A percentile compares a stretch with the other conserved stretches of the same genome.
Evolutionary conservation across 208 protist genomes (phyloP).

Genomic region (Leptomonas pyrrhocoris): DNA sequence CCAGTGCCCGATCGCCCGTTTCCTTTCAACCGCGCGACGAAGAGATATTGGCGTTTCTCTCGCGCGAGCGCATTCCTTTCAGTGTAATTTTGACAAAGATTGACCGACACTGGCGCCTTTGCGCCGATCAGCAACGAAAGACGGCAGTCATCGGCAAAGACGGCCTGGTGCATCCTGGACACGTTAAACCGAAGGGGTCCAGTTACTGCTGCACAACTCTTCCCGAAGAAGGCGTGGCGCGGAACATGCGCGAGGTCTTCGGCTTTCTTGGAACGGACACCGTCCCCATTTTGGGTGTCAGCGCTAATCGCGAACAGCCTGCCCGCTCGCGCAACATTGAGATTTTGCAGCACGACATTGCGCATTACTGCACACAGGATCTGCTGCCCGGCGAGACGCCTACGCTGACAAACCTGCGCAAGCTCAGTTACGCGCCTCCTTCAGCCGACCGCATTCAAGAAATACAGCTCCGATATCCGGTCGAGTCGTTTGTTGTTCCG

Average conservation of each 20-base stretch:
- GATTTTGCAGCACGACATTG: conserved; percentile 81
- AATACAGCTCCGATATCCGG: conserved; percentile 73
- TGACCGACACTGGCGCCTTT: conserved; percentile 66
- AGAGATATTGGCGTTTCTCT: conserved; percentile 76
- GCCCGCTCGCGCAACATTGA: conserved; percentile 64
- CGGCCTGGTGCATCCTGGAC: conserved; percentile 24
- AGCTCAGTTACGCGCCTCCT: conserved; percentile 87
- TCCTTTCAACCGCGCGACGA: conserved; percentile 75
- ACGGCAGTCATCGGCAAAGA: conserved; percentile 36
- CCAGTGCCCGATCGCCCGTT: conserved; percentile 40
- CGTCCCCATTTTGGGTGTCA: conserved; percentile 76
- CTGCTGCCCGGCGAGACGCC: conserved; percentile 47
- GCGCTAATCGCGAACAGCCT: conserved; percentile 58
- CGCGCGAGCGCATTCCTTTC: conserved; percentile 76
- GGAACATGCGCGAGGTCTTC: conserved; percentile 62
- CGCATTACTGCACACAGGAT: conserved; percentile 70
- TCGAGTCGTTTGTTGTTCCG: conserved; percentile 83
- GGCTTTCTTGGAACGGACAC: conserved; percentile 71
- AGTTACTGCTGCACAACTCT: background rate
- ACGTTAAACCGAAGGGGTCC: background rate
- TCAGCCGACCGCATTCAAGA: conserved; percentile 55
- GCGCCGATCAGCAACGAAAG: conserved; percentile 32
- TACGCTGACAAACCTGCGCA: conserved; percentile 58
- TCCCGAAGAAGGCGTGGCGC: conserved; percentile 47
- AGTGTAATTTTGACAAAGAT: conserved; percentile 86